These are phyloP conservation scores for Aegilops speltoides DNA, from an alignment of 176 grass and related monocot genomes.

Conservation along the genomic window DNA sequence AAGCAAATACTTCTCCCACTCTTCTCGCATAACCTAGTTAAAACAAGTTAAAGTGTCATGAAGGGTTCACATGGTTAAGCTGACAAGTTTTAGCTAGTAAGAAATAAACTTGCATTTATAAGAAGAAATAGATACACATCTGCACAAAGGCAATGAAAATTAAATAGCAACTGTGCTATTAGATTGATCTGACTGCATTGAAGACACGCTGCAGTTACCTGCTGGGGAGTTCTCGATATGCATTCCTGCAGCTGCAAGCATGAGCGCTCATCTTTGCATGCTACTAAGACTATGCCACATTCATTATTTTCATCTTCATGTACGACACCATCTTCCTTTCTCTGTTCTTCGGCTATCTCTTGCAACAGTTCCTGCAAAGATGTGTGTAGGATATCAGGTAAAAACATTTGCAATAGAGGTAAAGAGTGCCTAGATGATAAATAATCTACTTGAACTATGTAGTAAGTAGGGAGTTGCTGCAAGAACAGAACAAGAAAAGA, in stretches of 20 bases:
- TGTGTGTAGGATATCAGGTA: conserved; percentile 18
- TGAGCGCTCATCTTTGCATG: conserved; percentile 92
- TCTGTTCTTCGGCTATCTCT: conserved; percentile 89
- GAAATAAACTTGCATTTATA: conserved; percentile 15
- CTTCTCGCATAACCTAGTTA: conserved; percentile 72
- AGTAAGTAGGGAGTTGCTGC: conserved; percentile 1
- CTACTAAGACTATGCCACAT: conserved; percentile 69
- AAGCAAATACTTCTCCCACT: conserved; percentile 96
- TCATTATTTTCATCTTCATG: conserved; percentile 34
- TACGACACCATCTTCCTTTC: conserved; percentile 31
- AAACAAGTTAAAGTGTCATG: conserved; percentile 27
- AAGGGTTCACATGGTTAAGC: conserved; percentile 10
- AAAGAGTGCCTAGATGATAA: conserved; percentile 7
- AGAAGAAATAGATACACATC: background rate
- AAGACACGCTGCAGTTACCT: conserved; percentile 45
- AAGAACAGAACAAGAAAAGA: conserved; percentile 25
- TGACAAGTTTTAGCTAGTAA: conserved; percentile 13
- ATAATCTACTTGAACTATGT: conserved; percentile 6
- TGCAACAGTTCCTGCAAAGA: conserved; percentile 77
- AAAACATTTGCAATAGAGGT: background rate
- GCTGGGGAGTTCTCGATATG: conserved; percentile 61
- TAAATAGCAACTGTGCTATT: background rate
- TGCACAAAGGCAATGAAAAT: background rate
- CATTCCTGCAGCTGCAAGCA: conserved; percentile 91
- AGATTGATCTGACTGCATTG: conserved; percentile 1